These are phyloP conservation scores for Irpex rosettiformis DNA, from an alignment of 1,284 basidiomycete species.

Conservation along the genomic window DNA sequence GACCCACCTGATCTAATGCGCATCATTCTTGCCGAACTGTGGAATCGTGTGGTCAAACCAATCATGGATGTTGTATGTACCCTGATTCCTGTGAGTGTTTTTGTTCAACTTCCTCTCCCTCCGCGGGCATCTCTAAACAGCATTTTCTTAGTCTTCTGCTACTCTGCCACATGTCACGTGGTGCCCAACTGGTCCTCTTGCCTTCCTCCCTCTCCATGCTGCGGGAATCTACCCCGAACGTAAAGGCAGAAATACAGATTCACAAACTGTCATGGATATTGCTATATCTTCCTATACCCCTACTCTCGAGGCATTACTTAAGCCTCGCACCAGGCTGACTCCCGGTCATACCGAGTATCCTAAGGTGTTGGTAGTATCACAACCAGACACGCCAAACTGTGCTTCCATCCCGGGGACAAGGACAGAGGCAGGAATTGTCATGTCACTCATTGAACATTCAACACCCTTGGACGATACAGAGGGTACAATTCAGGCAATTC, in stretches of 20 bases:
- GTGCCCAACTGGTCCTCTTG: background rate
- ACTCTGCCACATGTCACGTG: background rate
- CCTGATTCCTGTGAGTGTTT: no score
- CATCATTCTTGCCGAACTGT: no score
- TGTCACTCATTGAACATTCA: background rate
- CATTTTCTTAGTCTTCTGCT: no score
- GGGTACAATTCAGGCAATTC: constrained; percentile 4
- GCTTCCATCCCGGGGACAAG: background rate
- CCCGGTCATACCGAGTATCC: background rate
- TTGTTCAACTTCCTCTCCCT: no score
- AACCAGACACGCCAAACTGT: background rate
- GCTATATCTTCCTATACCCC: background rate
- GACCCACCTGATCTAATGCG: no score
- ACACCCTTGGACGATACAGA: background rate
- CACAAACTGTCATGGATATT: background rate
- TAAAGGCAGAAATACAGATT: background rate
- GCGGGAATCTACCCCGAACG: background rate
- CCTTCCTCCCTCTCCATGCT: background rate
- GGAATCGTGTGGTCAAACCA: no score
- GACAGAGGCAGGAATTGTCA: background rate
- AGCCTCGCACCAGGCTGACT: background rate
- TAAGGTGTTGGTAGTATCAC: background rate
- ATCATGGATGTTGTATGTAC: no score
- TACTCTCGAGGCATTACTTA: background rate
- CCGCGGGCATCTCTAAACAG: no score